Evolutionary conservation across 2,329 filamentous ascomycete species (phyloP), one percentile per base, ranked within the genome.

Genomic region (Fusarium sp.): DNA sequence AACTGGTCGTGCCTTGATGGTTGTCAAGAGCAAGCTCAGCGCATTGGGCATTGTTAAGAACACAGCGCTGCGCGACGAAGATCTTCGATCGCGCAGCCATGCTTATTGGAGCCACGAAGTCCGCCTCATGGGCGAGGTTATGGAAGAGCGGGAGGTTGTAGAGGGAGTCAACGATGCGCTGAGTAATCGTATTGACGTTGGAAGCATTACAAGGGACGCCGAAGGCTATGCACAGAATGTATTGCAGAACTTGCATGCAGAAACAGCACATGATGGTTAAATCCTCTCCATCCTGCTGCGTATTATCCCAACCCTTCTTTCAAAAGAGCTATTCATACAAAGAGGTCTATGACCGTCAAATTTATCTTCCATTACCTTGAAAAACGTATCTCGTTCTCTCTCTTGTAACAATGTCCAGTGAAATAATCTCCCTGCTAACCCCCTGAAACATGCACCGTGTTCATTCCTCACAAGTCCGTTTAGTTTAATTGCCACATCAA

Each of bases 91-190:
- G 4, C 86, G 87, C 61, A 86, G 87, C 52, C 87, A 91, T 72
- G 86, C 84, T 18, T 98, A 98, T 81, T 98, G 95, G 95, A 82
- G 84, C 12, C 90, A 91, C 46, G 93, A 98, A 82, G 91, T 89
- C 9, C 83, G 87, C 54, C 79, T 93, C 30, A 93, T 92, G 87
- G 83, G 86, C 37, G 89, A 91, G 75, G 89, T 92, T 25, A 91
- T 97, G 86, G 92, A 94, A 83, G 92, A 95, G 68, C 85, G 89
- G 66, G 91, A 92, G 67, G 92, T 94, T 10, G 81, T 93, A 37
- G 89, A 91, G 74, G 88, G 91, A 55, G 87, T 94, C 66, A 90
- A 91, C 63, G 87, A 89, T 77, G 91, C 90, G 13, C 79, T 94
- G 70, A 82, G 83, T 74, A 87, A 86, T 67, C 85, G 89, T 57